These are phyloP conservation scores for Fusarium algeriense DNA, from an alignment of 2,329 filamentous ascomycete species.

Conservation along the genomic window DNA sequence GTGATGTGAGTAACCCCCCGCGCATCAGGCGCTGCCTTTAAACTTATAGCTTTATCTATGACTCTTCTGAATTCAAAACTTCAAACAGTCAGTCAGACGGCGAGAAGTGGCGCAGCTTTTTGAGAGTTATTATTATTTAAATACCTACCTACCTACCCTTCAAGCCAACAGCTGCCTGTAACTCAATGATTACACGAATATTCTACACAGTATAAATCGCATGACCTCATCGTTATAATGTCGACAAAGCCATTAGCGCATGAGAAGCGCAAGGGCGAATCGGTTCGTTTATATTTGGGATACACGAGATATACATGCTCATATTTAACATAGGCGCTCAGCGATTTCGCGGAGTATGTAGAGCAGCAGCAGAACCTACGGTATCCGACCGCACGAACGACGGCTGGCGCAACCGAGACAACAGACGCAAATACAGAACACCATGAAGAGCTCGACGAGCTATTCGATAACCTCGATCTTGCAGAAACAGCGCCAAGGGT, in stretches of 20 bases:
- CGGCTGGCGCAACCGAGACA: conserved; percentile 47
- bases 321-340: conserved; percentile 71
- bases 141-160: not conserved
- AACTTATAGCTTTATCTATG: conserved; percentile 40
- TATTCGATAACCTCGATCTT: conserved; percentile 89
- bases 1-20: conserved; percentile 43
- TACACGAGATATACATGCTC: conserved; percentile 1
- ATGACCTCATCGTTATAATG: conserved; percentile 58
- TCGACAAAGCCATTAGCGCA: conserved; percentile 74
- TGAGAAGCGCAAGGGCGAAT: conserved; percentile 88
- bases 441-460: conserved; percentile 88
- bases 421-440: conserved; percentile 59
- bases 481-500: conserved; percentile 75
- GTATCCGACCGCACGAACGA: conserved; percentile 61
- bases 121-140: conserved; percentile 26
- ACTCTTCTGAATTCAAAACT: conserved; percentile 39
- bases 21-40: conserved; percentile 22
- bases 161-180: not conserved
- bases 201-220: conserved; percentile 33
- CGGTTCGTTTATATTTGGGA: conserved; percentile 64
- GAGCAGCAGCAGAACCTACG: conserved; percentile 89
- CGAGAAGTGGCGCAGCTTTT: conserved; percentile 39
- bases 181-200: conserved; percentile 50
- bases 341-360: conserved; percentile 97
- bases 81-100: conserved; percentile 45